phyloP scores from a whole-genome alignment of 2,329 filamentous ascomycete genomes.

The Colletotrichum gigasporum region DNA sequence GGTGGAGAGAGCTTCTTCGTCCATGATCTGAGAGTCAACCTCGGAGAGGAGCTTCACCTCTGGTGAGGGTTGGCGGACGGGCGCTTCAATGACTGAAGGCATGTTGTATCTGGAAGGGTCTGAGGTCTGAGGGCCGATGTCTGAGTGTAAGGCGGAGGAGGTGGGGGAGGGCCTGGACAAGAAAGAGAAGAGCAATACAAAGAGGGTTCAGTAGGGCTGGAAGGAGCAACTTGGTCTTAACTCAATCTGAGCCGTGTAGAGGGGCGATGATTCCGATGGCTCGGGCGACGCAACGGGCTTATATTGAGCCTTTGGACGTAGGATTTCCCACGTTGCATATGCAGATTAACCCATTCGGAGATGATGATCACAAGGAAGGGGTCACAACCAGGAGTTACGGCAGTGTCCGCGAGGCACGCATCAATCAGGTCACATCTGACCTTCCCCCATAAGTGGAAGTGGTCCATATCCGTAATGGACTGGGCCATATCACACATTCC shows the following conservation, averaged over 20 bases:
- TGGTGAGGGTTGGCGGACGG: conserved; percentile 25
- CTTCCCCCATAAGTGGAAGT: background rate
- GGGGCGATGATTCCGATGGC: background rate
- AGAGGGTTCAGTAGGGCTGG: conserved; percentile 13
- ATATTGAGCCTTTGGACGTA: conserved; percentile 7
- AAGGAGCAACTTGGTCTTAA: conserved; percentile 12
- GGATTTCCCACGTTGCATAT: conserved; percentile 4
- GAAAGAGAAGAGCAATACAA: background rate
- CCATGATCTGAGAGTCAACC: conserved; percentile 34
- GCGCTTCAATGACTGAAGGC: conserved; percentile 30
- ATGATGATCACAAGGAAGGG: conserved; percentile 21
- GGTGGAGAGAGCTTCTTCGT: conserved; percentile 40
- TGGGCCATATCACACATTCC: no score
- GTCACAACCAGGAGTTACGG: background rate
- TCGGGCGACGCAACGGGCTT: conserved; percentile 20
- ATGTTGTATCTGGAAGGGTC: conserved; percentile 4
- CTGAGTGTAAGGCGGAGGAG: background rate
- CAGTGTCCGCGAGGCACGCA: conserved; percentile 11
- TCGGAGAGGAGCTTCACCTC: conserved; percentile 28
- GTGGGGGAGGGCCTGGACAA: conserved; percentile 2
- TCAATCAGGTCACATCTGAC: conserved; percentile 26
- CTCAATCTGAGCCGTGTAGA: background rate
- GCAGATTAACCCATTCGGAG: conserved; percentile 10
- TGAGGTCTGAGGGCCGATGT: background rate
- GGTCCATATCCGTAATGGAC: background rate